Percentiles rank a stretch among this genome's conserved stretches.
phyloP scores from a whole-genome alignment of 2,329 filamentous ascomycete genomes.

The Hypoxylon sp. region DNA sequence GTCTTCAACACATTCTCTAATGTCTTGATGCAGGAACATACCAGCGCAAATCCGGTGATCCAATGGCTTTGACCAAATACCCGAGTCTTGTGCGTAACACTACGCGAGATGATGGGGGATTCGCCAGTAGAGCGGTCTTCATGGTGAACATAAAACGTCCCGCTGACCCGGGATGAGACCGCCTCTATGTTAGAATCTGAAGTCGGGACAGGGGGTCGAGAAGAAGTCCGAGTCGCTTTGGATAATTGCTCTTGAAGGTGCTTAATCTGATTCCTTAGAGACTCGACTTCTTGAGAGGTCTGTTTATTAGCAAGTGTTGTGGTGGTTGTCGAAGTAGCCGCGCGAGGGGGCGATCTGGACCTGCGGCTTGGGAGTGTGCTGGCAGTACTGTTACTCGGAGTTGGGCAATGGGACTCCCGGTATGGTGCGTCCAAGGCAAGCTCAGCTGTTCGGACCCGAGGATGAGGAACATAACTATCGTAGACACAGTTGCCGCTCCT shows the following conservation, averaged over 20 bases:
- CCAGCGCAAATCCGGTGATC: conserved; percentile 64
- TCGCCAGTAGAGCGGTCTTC: conserved; percentile 55
- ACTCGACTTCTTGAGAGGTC: conserved; percentile 54
- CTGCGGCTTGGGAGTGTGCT: conserved; percentile 15
- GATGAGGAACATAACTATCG: conserved; percentile 46
- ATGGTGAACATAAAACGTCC: conserved; percentile 61
- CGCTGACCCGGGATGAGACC: conserved; percentile 57
- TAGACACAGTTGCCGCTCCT: conserved; percentile 67
- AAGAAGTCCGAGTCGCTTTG: conserved; percentile 42
- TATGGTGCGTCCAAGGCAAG: not conserved
- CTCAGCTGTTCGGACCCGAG: conserved; percentile 16
- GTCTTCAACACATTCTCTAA: conserved; percentile 3
- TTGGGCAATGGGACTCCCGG: conserved; percentile 19
- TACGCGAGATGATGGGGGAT: conserved; percentile 55
- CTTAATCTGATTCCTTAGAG: conserved; percentile 58
- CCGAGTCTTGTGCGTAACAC: conserved; percentile 68
- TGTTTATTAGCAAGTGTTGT: conserved; percentile 48
- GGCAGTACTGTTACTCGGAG: conserved; percentile 4
- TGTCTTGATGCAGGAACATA: conserved; percentile 52
- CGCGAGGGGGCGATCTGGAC: conserved; percentile 19
- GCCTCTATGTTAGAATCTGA: conserved; percentile 56
- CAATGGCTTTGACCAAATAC: conserved; percentile 72
- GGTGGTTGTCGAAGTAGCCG: conserved; percentile 22
- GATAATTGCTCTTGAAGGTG: conserved; percentile 62
- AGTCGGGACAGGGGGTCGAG: conserved; percentile 4